Evolutionary conservation across 192 early-diverging fungal genomes (phyloP), one percentile per base, ranked within the genome.

Genomic region (Diversispora eburnea): DNA sequence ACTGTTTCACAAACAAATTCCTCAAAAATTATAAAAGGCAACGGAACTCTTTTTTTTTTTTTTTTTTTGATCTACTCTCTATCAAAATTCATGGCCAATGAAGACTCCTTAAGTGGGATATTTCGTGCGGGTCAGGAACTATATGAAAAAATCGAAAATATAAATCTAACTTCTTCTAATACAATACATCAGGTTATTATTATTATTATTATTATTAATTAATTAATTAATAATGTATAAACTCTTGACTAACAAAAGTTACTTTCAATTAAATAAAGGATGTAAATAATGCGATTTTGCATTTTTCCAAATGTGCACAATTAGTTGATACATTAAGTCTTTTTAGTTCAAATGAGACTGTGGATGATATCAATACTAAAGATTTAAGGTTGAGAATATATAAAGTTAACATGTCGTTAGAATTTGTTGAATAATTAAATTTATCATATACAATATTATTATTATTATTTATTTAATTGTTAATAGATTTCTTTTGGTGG

Each of bases 261-360:
- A 15, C 33, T 60, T 19, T 22, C 12, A 57, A 46, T 65, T 39
- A 75, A 5, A 78, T 91, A 77, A 59, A 74, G 43, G 77, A 85
- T 69, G 88, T 91, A 8, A 72, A 65, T 33, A 57, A 77, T 19
- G 86, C 84, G 43, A 77, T 90, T 22, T 66, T 17, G 8, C 70
- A 77, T 33, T 80, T 92, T 20, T 69, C 74, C 12, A 76, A 73
- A 22, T 87, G 88, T 42, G 75, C 60, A 5, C 59, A 63, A 15
- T 79, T 89, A 69, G 82, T 92, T 25, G 78, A 78, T 33, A 76
- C 84, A 19, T 85, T 95, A 6, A 83, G 82, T 39, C 75, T 97
- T 45, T 97, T 98, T 75, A 94, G 92, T 76, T 82, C 77, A 20
- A 97, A 98, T 79, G 96, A 98, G 74, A 86, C 86, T 17, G 70